Evolutionary conservation across 495 filamentous ascomycete genomes (phyloP), one percentile per base, ranked within the genome.

Genomic region (Xylaria venustula): DNA sequence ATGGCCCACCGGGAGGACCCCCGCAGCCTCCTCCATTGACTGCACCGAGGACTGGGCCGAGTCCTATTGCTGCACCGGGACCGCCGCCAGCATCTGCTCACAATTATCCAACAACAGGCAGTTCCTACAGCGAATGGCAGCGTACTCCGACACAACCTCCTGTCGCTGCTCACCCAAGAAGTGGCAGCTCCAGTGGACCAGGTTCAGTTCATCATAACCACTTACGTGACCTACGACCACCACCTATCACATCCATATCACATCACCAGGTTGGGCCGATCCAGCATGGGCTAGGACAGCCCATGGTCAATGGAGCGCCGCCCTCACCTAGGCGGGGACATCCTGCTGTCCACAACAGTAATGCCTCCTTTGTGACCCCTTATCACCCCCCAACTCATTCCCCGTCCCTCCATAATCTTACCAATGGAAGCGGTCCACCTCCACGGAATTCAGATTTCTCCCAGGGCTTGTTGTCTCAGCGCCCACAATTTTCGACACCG

Each of bases 171-270:
- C 71, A 78, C 52, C 72, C 79, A 19, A 68, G 80, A 19, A 81
- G 79, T 63, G 75, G 76, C 37, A 63, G 63, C 52, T 67, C 71
- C 61, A 36, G 54, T 50, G 59, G 55, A 23, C 54, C 66, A 3
- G 65, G 54, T 54, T 49, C 47, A 32, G 78, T 77, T 62, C 79
- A 53, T 63, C 77, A 44, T 69, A 80, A 54, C 68, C 75, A 54
- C 69, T 75, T 64, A 71, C 73, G 48, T 23, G 73, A 74, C 52
- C 71, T 81, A 8, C 74, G 77, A 23, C 77, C 77, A 0, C 75
- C 74, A 14, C 72, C 75, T 8, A 72, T 77, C 26, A 62, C 75
- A 23, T 68, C 77, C 55, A 66, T 75, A 48, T 61, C 67, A 30
- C 68, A 77, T 19, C 71, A 74, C 12, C 68, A 68, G 48, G 61